Base-by-base conservation (phyloP, 352 stramenopile genomes). In the Globisporangium rhizosaccharum region DNA sequence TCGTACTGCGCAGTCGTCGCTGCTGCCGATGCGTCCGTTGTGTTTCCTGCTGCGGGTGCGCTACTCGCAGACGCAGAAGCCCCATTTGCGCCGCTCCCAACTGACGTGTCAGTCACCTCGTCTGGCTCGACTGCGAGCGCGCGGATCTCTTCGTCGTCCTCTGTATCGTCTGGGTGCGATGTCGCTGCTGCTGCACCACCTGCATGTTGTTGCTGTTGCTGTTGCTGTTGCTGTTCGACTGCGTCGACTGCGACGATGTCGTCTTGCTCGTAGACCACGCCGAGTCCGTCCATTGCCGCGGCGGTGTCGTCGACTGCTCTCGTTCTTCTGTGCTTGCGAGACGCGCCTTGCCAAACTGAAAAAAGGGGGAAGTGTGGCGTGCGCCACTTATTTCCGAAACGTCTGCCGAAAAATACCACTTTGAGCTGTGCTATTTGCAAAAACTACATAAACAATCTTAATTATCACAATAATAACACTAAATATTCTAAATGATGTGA, bases 201-300 rank as follows among this genome's bases (percentile, higher is more conserved):
- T 28, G 49, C 15, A 36, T 44, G 56, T 33, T 48, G 36, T 28
- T 51, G 57, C 6, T 51, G 57, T 28, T 51, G 57, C 6, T 51
- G 57, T 28, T 70, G 51, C 20, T 62, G 44, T 26, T 69, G 59
- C 45, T 62, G 45, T 20, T 42, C 45, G 15, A n/a, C 47, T 15
- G 39, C 58, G 48, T 80, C 69, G 50, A 63, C 62, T 46, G 72
- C 67, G 45, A 67, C 63, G 51, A 75, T 58, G 36, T 88, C 81
- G 63, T 90, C 81, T 52, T 87, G 76, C 69, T 90, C 81, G 71
- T 90, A 88, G 53, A 88, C 81, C 53, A 90, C 78, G 49, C 77
- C 77, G 23, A 87, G 63, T 46, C 80, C 80, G 68, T 90, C 80
- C 80, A 90, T 90, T 57, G 25, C 28, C n/a, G 33, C 14, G 10